These are phyloP conservation scores for Falciphora oryzae DNA, from an alignment of 2,329 filamentous ascomycete genomes.

Conservation along the genomic window DNA sequence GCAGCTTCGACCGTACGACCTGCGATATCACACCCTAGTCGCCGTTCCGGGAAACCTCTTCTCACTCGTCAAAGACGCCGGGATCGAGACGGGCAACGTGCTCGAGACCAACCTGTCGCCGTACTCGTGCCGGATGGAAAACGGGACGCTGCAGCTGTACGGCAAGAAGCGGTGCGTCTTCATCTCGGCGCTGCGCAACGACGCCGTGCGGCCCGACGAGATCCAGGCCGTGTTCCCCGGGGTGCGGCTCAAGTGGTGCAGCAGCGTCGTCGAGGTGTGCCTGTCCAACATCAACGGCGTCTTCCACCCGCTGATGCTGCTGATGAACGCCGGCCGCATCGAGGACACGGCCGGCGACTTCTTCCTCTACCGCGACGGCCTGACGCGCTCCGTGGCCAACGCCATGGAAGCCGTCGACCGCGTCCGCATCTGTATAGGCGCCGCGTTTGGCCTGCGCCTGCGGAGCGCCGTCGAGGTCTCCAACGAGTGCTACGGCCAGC, in stretches of 20 bases:
- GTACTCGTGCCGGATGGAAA: constrained; percentile 20
- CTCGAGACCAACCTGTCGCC: constrained; percentile 21
- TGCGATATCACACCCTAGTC: constrained; percentile 17
- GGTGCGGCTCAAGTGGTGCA: constrained; percentile 20
- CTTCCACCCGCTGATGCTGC: constrained; percentile 22
- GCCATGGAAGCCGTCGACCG: constrained; percentile 19
- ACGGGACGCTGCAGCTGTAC: constrained; percentile 16
- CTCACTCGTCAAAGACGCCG: constrained; percentile 15
- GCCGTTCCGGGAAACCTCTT: constrained; percentile 22
- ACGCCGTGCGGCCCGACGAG: constrained; percentile 1
- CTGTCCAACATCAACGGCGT: constrained; percentile 22
- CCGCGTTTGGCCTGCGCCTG: constrained; percentile 18
- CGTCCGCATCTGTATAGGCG: constrained; percentile 19
- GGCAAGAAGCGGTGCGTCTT: constrained; percentile 52
- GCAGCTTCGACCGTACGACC: constrained; percentile 12
- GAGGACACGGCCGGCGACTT: constrained; percentile 21
- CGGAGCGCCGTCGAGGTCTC: constrained; percentile 18
- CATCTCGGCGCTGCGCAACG: constrained; percentile 69
- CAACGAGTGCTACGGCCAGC: constrained; percentile 21
- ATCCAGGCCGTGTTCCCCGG: constrained; percentile 17
- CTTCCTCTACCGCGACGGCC: constrained; percentile 17
- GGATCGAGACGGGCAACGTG: constrained; percentile 16
- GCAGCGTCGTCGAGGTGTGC: constrained; percentile 21
- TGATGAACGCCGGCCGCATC: constrained; percentile 23
- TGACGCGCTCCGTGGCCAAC: constrained; percentile 16